Evolutionary conservation across 2,329 filamentous ascomycete genomes (phyloP), one percentile per base, ranked within the genome.

Genomic region (Xenosphaeropsis pyriputrescens): DNA sequence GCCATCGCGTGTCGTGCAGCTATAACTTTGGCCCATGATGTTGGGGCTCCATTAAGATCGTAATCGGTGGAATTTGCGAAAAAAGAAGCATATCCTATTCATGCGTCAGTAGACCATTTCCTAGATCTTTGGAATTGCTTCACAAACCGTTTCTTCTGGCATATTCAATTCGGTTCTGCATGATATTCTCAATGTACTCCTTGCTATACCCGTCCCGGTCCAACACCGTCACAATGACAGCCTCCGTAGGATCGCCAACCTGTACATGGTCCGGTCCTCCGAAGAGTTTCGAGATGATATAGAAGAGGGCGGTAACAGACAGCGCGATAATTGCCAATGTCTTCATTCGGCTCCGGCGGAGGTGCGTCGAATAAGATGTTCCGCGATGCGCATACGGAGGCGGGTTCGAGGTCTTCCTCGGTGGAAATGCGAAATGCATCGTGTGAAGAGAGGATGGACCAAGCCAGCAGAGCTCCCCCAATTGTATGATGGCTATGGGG

Each of bases 401-500:
- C 47, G 81, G 75, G 54, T 80, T 76, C 47, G 83, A 89, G 53
- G 72, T 76, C 63, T 89, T 93, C 58, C 86, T 80, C 52, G 85
- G 75, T 39, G 86, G 86, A 50, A 93, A 78, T 45, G 88, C 85
- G 67, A 89, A 86, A 59, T 94, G 88, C 85, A 94, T 91, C 49
- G 50, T 65, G 52, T 7, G 12, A 19, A 26, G 22, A 26, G 22
- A 9, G 22, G 22, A 26, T 39, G 16, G 29, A 11, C 22, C 22
- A 26, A 26, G 22, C 22, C 22, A 26, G 22, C 8, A 26, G 22
- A 26, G 22, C 22, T 26, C 22, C 8, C 22, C 22, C 22, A 26
- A 26, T 26, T 3, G 22, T 26, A 26, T 26, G 4, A 26, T 26
- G 8, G 12, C 22, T 26, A 26, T 26, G 22, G 7, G 22, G 4